Percentiles rank a stretch among this genome's conserved stretches.
Conservation (phyloP, 1,284 basidiomycete genomes). For the Rhodotorula sp. region DNA sequence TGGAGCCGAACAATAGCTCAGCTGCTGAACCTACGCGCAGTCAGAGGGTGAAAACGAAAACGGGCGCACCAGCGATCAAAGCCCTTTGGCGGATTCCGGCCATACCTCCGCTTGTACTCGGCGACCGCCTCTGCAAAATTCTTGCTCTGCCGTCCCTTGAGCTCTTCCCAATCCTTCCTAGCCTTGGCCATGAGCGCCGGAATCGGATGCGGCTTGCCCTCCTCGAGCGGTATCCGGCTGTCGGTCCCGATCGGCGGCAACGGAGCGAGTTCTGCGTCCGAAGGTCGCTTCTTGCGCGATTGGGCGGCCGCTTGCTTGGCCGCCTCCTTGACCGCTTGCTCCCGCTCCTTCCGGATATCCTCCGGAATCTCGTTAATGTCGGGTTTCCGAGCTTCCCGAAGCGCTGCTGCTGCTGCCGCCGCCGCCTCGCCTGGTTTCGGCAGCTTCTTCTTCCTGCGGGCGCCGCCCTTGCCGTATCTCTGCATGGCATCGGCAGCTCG, state of each 20-base stretch:
- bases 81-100: constrained; percentile 40
- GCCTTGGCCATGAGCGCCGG: constrained; percentile 29
- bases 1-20: background rate
- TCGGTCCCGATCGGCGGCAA: constrained; percentile 29
- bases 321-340: background rate
- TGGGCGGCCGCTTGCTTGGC: background rate
- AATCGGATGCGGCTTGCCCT: constrained; percentile 38
- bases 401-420: background rate
- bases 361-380: background rate
- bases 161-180: constrained; percentile 25
- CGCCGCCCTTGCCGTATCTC: constrained; percentile 14
- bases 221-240: constrained; percentile 30
- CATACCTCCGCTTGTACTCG: constrained; percentile 42
- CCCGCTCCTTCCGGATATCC: background rate
- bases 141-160: constrained; percentile 33
- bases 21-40: background rate
- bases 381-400: background rate
- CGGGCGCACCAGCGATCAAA: constrained; percentile 43
- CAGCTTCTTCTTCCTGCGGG: background rate
- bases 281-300: background rate
- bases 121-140: constrained; percentile 39
- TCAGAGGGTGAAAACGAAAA: background rate
- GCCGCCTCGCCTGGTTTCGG: background rate
- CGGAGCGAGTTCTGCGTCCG: constrained; percentile 4
- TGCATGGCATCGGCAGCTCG: constrained; percentile 36